Conservation (phyloP, 73 alveolate genomes). For the Paraurostyla sp. region DNA sequence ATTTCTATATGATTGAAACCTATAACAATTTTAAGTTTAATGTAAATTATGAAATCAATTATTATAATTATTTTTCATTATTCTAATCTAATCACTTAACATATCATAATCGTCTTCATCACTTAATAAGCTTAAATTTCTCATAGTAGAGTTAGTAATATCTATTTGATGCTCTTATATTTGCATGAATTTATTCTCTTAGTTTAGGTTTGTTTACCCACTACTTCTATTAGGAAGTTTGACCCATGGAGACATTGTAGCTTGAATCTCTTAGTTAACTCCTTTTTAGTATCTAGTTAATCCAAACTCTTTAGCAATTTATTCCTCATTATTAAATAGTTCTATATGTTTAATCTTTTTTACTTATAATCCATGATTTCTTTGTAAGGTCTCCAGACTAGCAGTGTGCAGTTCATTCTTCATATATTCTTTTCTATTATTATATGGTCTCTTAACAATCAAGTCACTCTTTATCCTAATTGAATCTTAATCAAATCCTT, state of each 20-base stretch:
- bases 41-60: background rate
- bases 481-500: no score
- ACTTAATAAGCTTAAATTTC: background rate
- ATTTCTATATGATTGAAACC: no score
- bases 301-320: background rate
- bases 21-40: no score
- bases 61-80: background rate
- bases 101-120: background rate
- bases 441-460: conserved; percentile 6
- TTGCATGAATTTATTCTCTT: no score
- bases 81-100: background rate
- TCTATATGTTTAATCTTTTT: background rate
- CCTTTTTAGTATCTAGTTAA: background rate
- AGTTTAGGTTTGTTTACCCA: no score
- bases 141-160: background rate
- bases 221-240: no score
- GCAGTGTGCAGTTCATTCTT: background rate
- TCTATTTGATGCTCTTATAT: background rate
- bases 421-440: conserved; percentile 3
- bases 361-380: conserved; percentile 27
- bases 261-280: background rate
- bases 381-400: conserved; percentile 10
- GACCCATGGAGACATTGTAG: no score
- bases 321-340: background rate
- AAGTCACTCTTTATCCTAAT: background rate